These are phyloP conservation scores for Protomyces pachydermus DNA, from an alignment of 1,139 yeast species.

Conservation along the genomic window DNA sequence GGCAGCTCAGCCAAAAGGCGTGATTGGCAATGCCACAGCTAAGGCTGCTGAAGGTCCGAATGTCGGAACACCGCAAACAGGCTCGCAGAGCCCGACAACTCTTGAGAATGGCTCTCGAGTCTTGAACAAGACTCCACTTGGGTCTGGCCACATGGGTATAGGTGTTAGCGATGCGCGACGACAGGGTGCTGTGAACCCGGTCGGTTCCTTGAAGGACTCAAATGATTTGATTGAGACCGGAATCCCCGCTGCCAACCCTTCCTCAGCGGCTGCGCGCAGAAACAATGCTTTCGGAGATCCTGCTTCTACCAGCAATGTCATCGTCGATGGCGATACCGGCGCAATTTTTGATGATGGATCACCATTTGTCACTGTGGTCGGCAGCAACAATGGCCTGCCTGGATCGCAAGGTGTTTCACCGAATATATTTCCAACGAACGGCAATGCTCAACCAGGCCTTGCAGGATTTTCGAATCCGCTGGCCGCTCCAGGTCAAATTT, in stretches of 20 bases:
- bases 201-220: neutral
- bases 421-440: too few species aligned
- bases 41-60: neutral
- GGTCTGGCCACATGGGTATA: conserved; percentile 2
- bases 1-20: neutral
- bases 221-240: neutral
- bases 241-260: neutral
- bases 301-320: neutral
- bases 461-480: too few species aligned
- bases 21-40: neutral
- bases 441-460: too few species aligned
- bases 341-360: neutral
- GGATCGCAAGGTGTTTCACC: too few species aligned
- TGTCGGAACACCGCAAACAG: neutral
- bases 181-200: conserved; percentile 16
- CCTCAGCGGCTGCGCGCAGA: neutral
- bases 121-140: conserved; percentile 18
- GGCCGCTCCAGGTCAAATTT: too few species aligned
- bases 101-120: neutral
- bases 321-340: neutral
- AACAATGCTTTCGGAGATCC: neutral
- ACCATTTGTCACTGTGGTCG: neutral
- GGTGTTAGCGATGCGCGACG: conserved; percentile 2
- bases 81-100: neutral
- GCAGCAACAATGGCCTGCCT: neutral